Evolutionary conservation across 345 rosid species (phyloP), one percentile per base, ranked within the genome.

Genomic region (Bruguiera parviflora): DNA sequence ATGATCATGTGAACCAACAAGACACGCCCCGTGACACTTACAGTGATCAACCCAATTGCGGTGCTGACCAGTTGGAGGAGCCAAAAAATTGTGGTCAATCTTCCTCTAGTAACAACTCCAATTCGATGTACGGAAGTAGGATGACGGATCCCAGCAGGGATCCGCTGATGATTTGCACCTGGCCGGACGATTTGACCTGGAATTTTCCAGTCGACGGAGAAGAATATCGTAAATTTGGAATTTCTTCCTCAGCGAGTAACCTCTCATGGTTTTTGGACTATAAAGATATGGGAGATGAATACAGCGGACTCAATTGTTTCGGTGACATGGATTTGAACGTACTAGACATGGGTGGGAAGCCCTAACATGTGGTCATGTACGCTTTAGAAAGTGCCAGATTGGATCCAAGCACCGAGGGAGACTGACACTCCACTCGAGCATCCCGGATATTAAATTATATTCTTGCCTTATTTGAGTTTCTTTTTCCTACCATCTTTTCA

Each of bases 161-260:
- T 21, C 76, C 81, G 8, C 3, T 73, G 49, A 67, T 60, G 70
- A 80, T 60, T 65, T 63, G 33, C 69, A 56, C 80, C 16, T 71
- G 81, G 77, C 71, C 83, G 0, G 86, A 84, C 9, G 86, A 80
- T 52, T 61, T 82, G 21, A 65, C 84, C 0, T 85, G 91, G 92
- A 71, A 82, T 52, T 82, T 86, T 53, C 63, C 72, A 2, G 80
- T 63, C 1, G 55, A 33, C 0, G 28, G 61, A 46, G 72, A 69
- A 62, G 73, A 77, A 47, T 69, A 24, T 3, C 64, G 75, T 52
- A 81, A 82, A 66, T 66, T 87, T 39, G 85, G 83, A 10, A 61
- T 76, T 53, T 74, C 76, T 20, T 9, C 83, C 7, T 59, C 81
- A 3, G 82, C 68, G 32, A 85, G 80, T 2, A 71, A 78, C 69